A percentile compares a stretch with the other conserved stretches of the same genome.
These are phyloP conservation scores for Aspergillus ochraceoroseus DNA, from an alignment of 2,329 filamentous ascomycete genomes.

Conservation along the genomic window DNA sequence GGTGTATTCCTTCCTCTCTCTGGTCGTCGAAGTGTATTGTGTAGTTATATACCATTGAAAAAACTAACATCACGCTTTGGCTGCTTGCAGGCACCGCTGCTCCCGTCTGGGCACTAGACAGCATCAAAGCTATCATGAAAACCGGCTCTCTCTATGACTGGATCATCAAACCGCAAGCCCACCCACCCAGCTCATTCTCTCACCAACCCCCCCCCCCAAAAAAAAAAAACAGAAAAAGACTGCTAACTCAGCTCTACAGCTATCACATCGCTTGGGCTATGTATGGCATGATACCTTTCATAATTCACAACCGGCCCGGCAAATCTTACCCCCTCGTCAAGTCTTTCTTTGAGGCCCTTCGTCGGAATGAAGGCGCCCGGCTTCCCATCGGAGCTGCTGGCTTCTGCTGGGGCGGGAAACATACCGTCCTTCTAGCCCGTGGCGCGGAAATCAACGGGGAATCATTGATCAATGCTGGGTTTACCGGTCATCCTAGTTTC, in stretches of 20 bases:
- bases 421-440: constrained; percentile 49
- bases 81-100: constrained; percentile 14
- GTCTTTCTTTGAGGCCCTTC: constrained; percentile 37
- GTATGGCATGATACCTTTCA: constrained; percentile 20
- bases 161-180: constrained; percentile 21
- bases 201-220: too few species aligned
- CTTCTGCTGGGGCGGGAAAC: constrained; percentile 61
- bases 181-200: neutral
- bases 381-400: constrained; percentile 52
- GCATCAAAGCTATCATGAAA: constrained; percentile 10
- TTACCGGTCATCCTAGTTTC: constrained; percentile 52
- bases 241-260: constrained; percentile 9
- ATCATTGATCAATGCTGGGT: constrained; percentile 49
- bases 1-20: neutral
- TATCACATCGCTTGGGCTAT: constrained; percentile 16
- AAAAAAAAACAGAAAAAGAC: neutral
- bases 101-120: constrained; percentile 13
- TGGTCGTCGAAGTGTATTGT: too few species aligned
- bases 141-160: constrained; percentile 12
- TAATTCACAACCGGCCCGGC: constrained; percentile 25
- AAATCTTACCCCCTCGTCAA: constrained; percentile 35
- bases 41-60: too few species aligned
- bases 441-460: constrained; percentile 27
- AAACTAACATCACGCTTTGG: too few species aligned
- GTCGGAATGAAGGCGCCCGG: constrained; percentile 28